Evolutionary conservation across 441 rosid genomes (phyloP).

Genomic region (Adansonia grandidieri): DNA sequence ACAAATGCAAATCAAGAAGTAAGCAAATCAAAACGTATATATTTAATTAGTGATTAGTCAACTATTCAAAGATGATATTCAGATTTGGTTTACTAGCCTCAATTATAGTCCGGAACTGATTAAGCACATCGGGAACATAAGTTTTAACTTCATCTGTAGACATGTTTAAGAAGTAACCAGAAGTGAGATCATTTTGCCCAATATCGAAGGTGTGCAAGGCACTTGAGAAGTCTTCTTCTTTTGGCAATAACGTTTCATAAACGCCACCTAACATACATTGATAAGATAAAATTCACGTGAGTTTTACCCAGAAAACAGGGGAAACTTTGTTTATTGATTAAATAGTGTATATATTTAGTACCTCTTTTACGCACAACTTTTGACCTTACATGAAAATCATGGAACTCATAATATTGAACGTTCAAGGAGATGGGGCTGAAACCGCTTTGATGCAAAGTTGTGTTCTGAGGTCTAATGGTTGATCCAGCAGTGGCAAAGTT

Average conservation of each 20-base stretch:
- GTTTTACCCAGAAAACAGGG: neutral
- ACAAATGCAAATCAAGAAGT: too few relatives aligned
- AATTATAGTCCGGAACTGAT: constrained; percentile 49
- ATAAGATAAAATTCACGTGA: neutral
- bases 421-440: constrained; percentile 73
- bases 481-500: constrained; percentile 86
- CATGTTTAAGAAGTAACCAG: constrained; percentile 63
- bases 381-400: constrained; percentile 61
- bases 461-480: constrained; percentile 66
- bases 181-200: constrained; percentile 83
- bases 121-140: constrained; percentile 54
- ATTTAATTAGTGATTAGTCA: too few relatives aligned
- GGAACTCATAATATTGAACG: constrained; percentile 58
- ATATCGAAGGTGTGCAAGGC: constrained; percentile 83
- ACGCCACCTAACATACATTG: constrained; percentile 38
- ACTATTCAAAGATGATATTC: too few relatives aligned
- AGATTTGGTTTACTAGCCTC: constrained; percentile 10
- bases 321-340: neutral
- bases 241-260: constrained; percentile 48
- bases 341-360: neutral
- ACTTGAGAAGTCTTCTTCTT: constrained; percentile 47
- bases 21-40: too few relatives aligned
- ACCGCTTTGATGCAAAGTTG: constrained; percentile 59
- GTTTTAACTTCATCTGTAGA: constrained; percentile 52
- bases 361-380: constrained; percentile 53